phyloP scores from a whole-genome alignment of 2,329 filamentous ascomycete genomes.

The Thermothelomyces thermophilus region DNA sequence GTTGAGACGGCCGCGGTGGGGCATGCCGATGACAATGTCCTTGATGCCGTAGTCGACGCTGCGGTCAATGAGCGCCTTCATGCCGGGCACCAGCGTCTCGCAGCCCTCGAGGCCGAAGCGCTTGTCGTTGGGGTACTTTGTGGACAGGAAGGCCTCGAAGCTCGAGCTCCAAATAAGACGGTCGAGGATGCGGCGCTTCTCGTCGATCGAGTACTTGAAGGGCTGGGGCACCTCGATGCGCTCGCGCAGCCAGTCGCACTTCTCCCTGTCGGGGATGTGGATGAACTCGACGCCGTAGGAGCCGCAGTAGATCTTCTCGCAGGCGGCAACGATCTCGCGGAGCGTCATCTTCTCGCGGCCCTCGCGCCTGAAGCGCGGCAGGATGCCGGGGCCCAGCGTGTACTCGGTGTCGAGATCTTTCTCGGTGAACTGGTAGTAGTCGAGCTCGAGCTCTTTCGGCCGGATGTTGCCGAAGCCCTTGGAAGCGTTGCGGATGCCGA shows the following conservation, averaged over 20 bases:
- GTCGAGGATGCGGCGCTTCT: slow-evolving; percentile 96
- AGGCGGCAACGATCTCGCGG: slow-evolving; percentile 85
- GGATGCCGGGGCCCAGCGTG: slow-evolving; percentile 83
- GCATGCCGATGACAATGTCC: slow-evolving; percentile 99
- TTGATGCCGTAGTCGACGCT: slow-evolving; percentile 98
- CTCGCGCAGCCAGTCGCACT: slow-evolving; percentile 97
- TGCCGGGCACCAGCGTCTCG: slow-evolving; percentile 92
- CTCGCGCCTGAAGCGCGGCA: slow-evolving; percentile 87
- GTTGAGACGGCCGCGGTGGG: slow-evolving; percentile 95
- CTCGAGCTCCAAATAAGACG: slow-evolving; percentile 97
- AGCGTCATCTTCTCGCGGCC: slow-evolving; percentile 92
- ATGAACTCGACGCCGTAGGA: slow-evolving; percentile 99
- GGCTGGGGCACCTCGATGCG: slow-evolving; percentile 88
- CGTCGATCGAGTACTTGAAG: slow-evolving; percentile 96
- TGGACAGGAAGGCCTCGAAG: slow-evolving; percentile 91
- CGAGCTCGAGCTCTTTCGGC: slow-evolving; percentile 86
- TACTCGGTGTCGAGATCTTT: slow-evolving; percentile 91
- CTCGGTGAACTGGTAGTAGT: slow-evolving; percentile 92
- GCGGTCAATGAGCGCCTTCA: slow-evolving; percentile 98
- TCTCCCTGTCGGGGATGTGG: slow-evolving; percentile 93
- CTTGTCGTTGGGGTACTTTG: slow-evolving; percentile 99
- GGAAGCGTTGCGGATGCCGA: slow-evolving; percentile 83
- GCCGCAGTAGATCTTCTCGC: slow-evolving; percentile 93
- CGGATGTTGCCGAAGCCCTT: slow-evolving; percentile 78
- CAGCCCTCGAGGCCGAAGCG: slow-evolving; percentile 97